Percentiles rank a stretch among this genome's conserved stretches.
These are phyloP conservation scores for Fusarium pininemorale DNA, from an alignment of 2,329 filamentous ascomycete species.

Conservation along the genomic window DNA sequence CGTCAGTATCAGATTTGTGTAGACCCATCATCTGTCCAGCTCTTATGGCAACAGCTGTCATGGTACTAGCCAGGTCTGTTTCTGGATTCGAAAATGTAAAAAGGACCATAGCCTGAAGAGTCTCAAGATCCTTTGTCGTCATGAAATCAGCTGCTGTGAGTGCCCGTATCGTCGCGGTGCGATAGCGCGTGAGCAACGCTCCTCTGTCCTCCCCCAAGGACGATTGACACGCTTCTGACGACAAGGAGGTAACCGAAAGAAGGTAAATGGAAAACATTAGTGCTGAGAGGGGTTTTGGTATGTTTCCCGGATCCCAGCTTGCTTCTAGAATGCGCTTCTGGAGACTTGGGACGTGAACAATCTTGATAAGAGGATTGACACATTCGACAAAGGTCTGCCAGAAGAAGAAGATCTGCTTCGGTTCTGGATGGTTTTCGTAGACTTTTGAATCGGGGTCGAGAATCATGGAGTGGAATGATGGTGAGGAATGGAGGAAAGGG, in stretches of 20 bases:
- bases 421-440: slow-evolving; percentile 42
- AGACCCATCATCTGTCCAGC: slow-evolving; percentile 42
- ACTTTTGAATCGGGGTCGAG: not conserved
- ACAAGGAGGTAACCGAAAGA: slow-evolving; percentile 36
- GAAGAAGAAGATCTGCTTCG: slow-evolving; percentile 42
- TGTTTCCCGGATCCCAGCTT: slow-evolving; percentile 34
- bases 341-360: slow-evolving; percentile 46
- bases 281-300: slow-evolving; percentile 33
- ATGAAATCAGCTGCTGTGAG: slow-evolving; percentile 41
- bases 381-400: slow-evolving; percentile 48
- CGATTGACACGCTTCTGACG: slow-evolving; percentile 20
- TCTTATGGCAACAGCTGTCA: slow-evolving; percentile 36
- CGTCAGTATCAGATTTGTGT: slow-evolving; percentile 14
- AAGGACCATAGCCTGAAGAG: slow-evolving; percentile 44
- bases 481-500: slow-evolving; percentile 11
- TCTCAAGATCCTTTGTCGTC: slow-evolving; percentile 41
- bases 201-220: slow-evolving; percentile 27
- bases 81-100: slow-evolving; percentile 45
- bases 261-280: slow-evolving; percentile 44
- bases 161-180: slow-evolving; percentile 36
- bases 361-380: slow-evolving; percentile 46
- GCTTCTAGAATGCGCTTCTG: slow-evolving; percentile 45
- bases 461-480: slow-evolving; percentile 11
- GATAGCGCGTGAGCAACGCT: slow-evolving; percentile 34
- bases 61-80: slow-evolving; percentile 39